Percentiles rank a stretch among this genome's conserved stretches.
phyloP scores from a whole-genome alignment of 2,329 filamentous ascomycete species.

The Xylaria sp. region DNA sequence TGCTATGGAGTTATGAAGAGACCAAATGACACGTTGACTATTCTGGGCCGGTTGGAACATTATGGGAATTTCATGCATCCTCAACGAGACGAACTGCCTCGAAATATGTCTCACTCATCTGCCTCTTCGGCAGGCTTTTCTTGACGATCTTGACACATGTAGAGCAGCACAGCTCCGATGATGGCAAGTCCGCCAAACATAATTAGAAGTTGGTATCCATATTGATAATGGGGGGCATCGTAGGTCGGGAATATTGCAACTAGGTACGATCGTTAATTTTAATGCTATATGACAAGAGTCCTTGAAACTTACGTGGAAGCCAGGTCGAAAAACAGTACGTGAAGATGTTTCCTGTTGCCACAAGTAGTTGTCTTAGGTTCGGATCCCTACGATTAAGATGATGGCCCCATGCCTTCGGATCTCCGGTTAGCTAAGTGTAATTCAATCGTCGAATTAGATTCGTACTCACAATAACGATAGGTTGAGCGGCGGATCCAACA shows the following conservation, averaged over 20 bases:
- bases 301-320: slow-evolving; percentile 17
- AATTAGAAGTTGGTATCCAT: slow-evolving; percentile 40
- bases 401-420: slow-evolving; percentile 18
- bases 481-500: slow-evolving; percentile 22
- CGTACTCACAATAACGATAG: slow-evolving; percentile 29
- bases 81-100: neutral
- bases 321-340: slow-evolving; percentile 21
- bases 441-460: neutral
- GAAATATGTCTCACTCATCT: neutral
- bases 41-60: neutral
- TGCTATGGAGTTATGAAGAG: too few relatives aligned
- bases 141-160: neutral
- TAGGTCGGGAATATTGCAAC: slow-evolving; percentile 39
- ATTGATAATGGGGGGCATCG: slow-evolving; percentile 39
- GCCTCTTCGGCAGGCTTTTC: neutral
- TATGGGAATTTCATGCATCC: neutral
- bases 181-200: slow-evolving; percentile 37
- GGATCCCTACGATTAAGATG: slow-evolving; percentile 22
- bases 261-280: slow-evolving; percentile 3
- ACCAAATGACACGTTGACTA: too few relatives aligned
- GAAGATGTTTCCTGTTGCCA: slow-evolving; percentile 24
- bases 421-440: neutral
- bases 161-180: neutral
- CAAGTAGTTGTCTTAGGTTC: slow-evolving; percentile 24
- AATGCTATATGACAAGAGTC: neutral